Base-by-base conservation (phyloP, 306 rosid genomes). In the Aeschynomene evenia region DNA sequence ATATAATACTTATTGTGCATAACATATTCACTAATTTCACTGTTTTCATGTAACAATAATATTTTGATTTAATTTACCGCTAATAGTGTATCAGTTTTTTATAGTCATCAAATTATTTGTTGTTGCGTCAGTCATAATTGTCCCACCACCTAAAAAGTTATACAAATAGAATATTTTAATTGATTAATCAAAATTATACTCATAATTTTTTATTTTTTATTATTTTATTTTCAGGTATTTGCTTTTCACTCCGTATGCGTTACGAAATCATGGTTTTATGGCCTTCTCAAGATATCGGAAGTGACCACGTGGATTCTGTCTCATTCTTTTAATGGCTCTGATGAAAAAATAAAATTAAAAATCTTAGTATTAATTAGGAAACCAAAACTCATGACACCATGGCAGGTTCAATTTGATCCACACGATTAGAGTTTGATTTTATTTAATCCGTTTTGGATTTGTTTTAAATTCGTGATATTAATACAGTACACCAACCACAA, bases 281-380 rank as follows among this genome's bases (percentile, higher is more conserved):
- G 76, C 85, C 83, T 77, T 48, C 13, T 20, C 57, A 15, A 19
- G 51, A 48, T 24, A 71, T 70, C 52, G 58, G 55, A 65, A 63
- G 71, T 24, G 58, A 73, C 76, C 84, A 79, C 87, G 81, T 85
- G 91, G 85, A 67, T 6, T 71, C 54, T 46, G 83, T 87, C 80
- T 73, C 53, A 16, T 60, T 20, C 36, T 20, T 58, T 72, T 72
- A 43, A n/a, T 21, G 72, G 31, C 19, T 63, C 61, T 43, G 12
- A 15, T 21, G 48, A 34, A 36, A 15, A 21, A 55, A 68, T 56
- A 71, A 78, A n/a, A n/a, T n/a, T n/a, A n/a, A n/a, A n/a, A 40
- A 81, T 37, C 31, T 29, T 68, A n/a, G n/a, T n/a, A 77, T 57
- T 77, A 18, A 78, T 50, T 59, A 10, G 5, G 62, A 49, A 61